A percentile compares a stretch with the other conserved stretches of the same genome.
phyloP scores from a whole-genome alignment of 495 filamentous ascomycete genomes.

The Aspergillus egyptiacus region DNA sequence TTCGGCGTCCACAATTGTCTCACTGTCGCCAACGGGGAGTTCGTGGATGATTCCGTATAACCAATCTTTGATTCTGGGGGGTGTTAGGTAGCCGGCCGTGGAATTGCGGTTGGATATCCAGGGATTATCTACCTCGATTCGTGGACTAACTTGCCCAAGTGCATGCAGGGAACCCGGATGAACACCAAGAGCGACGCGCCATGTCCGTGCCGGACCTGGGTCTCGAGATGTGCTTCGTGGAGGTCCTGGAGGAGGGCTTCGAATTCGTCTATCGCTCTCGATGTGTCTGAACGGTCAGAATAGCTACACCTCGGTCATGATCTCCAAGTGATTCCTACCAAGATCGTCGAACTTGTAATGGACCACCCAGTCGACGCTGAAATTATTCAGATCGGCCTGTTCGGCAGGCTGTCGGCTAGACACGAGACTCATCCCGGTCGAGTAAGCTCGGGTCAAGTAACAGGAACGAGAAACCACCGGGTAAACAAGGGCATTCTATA shows the following conservation, averaged over 20 bases:
- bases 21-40: conserved; percentile 52
- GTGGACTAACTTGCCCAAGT: conserved; percentile 50
- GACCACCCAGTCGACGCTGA: conserved; percentile 42
- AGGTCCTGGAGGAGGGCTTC: conserved; percentile 68
- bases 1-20: conserved; percentile 53
- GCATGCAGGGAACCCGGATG: conserved; percentile 53
- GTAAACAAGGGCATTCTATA: neutral
- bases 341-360: conserved; percentile 35
- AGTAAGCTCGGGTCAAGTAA: neutral
- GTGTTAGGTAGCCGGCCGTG: conserved; percentile 3
- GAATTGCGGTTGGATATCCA: neutral
- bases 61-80: conserved; percentile 81
- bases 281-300: conserved; percentile 46
- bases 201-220: conserved; percentile 79
- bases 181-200: conserved; percentile 74
- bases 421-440: conserved; percentile 15
- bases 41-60: conserved; percentile 73
- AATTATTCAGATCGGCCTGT: conserved; percentile 30
- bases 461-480: neutral
- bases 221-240: conserved; percentile 66
- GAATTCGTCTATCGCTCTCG: conserved; percentile 65
- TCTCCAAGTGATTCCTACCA: conserved; percentile 21
- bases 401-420: conserved; percentile 10
- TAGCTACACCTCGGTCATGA: neutral
- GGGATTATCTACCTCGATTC: conserved; percentile 50